Percentiles rank a stretch among this genome's conserved stretches.
These are phyloP conservation scores for Phanerodontia chrysosporium DNA, from an alignment of 768 basidiomycete species.

Conservation along the genomic window DNA sequence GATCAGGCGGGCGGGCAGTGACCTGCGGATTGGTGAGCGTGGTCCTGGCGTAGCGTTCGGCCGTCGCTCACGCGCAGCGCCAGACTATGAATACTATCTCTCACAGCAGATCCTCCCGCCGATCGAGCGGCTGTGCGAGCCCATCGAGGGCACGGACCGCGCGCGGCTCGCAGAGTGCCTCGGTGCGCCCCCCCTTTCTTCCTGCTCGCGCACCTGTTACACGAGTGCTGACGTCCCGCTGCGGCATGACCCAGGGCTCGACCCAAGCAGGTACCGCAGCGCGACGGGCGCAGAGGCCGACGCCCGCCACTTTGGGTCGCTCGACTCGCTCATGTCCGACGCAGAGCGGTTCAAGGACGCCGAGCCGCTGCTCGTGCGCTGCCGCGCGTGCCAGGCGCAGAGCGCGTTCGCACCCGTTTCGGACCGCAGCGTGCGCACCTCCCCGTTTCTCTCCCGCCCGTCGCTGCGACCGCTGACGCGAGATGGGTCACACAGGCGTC, in stretches of 20 bases:
- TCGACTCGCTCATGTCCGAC: slow-evolving; percentile 90
- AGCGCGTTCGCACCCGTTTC: slow-evolving; percentile 55
- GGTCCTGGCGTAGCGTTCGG: no score
- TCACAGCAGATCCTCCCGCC: slow-evolving; percentile 91
- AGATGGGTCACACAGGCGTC: slow-evolving; percentile 53
- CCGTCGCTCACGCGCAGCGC: not conserved
- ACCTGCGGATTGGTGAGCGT: slow-evolving; percentile 66
- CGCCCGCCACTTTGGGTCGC: slow-evolving; percentile 67
- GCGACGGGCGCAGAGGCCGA: slow-evolving; percentile 38
- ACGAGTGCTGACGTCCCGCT: not conserved
- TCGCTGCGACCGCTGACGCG: no score
- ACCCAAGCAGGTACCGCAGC: slow-evolving; percentile 51
- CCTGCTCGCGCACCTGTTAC: not conserved
- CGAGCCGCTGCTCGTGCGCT: slow-evolving; percentile 67
- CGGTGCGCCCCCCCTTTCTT: slow-evolving; percentile 43
- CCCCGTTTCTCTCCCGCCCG: no score
- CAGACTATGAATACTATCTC: slow-evolving; percentile 91
- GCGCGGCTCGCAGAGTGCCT: slow-evolving; percentile 92
- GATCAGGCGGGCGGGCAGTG: slow-evolving; percentile 60
- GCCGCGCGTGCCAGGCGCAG: slow-evolving; percentile 65
- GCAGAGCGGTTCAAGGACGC: slow-evolving; percentile 81
- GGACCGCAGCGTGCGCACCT: slow-evolving; percentile 48
- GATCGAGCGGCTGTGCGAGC: slow-evolving; percentile 91
- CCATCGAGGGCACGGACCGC: slow-evolving; percentile 93
- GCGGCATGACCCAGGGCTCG: slow-evolving; percentile 53